Evolutionary conservation across 1,139 yeast species (phyloP).

Genomic region (Candida neerlandica): DNA sequence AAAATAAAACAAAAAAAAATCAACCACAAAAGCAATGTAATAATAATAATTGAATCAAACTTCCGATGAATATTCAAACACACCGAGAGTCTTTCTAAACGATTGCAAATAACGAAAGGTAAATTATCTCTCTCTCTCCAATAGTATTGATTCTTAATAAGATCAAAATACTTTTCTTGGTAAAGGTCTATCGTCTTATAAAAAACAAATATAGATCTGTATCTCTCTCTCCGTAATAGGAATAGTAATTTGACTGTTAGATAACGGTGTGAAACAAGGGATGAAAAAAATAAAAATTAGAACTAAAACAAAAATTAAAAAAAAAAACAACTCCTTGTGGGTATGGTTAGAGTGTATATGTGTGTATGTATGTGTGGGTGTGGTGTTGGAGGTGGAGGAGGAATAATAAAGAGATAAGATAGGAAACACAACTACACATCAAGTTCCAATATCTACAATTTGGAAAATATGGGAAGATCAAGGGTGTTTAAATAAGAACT

Average conservation of each 20-base stretch:
- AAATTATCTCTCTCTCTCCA: no score
- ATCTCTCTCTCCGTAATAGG: neutral
- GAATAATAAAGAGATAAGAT: no score
- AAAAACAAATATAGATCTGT: neutral
- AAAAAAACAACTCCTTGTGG: neutral
- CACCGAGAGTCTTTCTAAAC: no score
- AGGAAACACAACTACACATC: no score
- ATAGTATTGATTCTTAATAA: no score
- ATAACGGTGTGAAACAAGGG: neutral
- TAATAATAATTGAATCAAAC: no score
- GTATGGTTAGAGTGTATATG: neutral
- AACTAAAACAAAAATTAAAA: neutral
- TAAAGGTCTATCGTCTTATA: no score
- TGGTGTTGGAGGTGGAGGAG: neutral
- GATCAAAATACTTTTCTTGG: no score
- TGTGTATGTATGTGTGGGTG: neutral
- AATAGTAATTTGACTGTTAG: slow-evolving; percentile 2
- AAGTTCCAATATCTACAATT: neutral
- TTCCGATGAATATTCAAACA: no score
- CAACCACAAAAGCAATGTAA: no score
- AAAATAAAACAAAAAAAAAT: no score
- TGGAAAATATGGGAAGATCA: neutral
- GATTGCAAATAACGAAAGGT: no score
- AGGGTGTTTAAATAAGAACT: neutral
- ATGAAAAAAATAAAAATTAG: neutral